Evolutionary conservation across 148 eudicot genomes (phyloP).

Genomic region (Rhododendron williamsianum): DNA sequence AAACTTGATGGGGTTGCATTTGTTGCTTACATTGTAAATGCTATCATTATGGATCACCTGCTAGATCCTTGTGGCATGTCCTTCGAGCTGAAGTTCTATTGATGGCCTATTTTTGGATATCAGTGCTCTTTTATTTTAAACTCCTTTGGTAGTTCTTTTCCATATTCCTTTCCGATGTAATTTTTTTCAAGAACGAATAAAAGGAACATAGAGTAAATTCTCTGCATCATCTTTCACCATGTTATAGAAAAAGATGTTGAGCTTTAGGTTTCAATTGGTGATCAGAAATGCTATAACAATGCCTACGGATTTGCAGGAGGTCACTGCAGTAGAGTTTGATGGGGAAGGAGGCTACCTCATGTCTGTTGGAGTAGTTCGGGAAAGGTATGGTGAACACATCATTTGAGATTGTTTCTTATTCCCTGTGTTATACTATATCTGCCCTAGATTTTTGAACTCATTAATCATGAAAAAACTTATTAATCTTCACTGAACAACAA

Average conservation of each 20-base stretch:
- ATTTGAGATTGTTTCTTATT: not conserved
- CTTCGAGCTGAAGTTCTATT: not conserved
- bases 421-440: not conserved
- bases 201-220: not conserved
- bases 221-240: too few relatives aligned
- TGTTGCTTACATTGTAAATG: not conserved
- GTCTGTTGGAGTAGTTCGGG: constrained; percentile 97
- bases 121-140: not conserved
- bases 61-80: not conserved
- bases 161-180: not conserved
- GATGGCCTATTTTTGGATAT: not conserved
- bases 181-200: not conserved
- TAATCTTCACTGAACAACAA: not conserved
- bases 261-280: not conserved
- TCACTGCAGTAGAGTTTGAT: constrained; percentile 81
- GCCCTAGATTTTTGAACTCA: not conserved
- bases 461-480: not conserved
- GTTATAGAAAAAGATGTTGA: not conserved
- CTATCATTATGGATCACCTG: not conserved
- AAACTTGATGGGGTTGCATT: not conserved
- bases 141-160: not conserved
- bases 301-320: constrained; percentile 40
- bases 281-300: constrained; percentile 7
- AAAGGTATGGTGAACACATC: constrained; percentile 44
- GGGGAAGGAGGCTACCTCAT: constrained; percentile 74